A percentile compares a stretch with the other conserved stretches of the same genome.
Conservation (phyloP, 2,329 filamentous ascomycete species). For the Colletotrichum agaves region DNA sequence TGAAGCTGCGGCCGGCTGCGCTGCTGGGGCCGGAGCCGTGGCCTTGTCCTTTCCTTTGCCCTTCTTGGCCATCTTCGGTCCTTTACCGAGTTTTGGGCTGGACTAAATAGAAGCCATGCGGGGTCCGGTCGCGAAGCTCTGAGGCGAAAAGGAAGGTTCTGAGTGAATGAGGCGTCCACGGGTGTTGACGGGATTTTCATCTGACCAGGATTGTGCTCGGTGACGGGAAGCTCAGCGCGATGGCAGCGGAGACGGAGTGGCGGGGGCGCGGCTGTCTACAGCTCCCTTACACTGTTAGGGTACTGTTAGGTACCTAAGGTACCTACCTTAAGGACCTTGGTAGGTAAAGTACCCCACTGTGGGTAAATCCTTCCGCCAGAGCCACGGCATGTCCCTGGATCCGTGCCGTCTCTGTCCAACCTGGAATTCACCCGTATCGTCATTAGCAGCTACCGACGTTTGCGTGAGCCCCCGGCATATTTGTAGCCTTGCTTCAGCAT, state of each 20-base stretch:
- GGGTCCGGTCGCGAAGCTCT: not conserved
- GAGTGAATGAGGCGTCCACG: slow-evolving; percentile 1
- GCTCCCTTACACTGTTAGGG: too few species aligned
- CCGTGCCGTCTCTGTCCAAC: too few species aligned
- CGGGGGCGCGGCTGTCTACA: slow-evolving; percentile 11
- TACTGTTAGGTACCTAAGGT: too few species aligned
- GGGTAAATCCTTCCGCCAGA: not conserved
- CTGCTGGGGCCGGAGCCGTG: slow-evolving; percentile 48
- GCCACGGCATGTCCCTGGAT: too few species aligned
- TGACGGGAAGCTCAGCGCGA: not conserved
- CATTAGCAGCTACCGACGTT: not conserved
- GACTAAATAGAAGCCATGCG: not conserved
- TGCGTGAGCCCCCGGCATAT: not conserved
- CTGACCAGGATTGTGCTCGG: slow-evolving; percentile 3
- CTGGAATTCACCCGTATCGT: too few species aligned
- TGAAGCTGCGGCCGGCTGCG: slow-evolving; percentile 41
- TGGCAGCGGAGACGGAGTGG: not conserved
- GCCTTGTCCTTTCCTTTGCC: slow-evolving; percentile 57
- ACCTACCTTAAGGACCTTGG: too few species aligned
- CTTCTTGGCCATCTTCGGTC: slow-evolving; percentile 35
- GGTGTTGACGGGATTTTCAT: slow-evolving; percentile 22
- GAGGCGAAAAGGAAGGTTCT: not conserved
- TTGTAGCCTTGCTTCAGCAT: not conserved
- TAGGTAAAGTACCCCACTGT: slow-evolving; percentile 11
- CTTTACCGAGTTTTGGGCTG: not conserved